Percentiles rank a stretch among this genome's conserved stretches.
These are phyloP conservation scores for Microdochium trichocladiopsis DNA, from an alignment of 2,329 filamentous ascomycete genomes.

Conservation along the genomic window DNA sequence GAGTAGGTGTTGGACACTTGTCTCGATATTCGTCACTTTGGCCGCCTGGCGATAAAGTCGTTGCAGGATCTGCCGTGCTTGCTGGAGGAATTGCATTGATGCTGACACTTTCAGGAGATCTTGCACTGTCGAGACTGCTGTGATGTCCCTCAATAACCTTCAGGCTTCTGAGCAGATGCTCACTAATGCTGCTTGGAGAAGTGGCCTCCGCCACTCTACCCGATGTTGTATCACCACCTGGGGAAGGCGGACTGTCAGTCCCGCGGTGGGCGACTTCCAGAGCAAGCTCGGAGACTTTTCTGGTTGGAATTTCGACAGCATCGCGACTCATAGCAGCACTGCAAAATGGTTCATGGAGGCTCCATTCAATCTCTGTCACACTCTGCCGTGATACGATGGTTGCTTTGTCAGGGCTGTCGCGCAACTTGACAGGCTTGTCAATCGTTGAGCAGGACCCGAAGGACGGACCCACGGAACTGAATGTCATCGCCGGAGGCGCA, in stretches of 20 bases:
- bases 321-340: neutral
- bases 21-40: neutral
- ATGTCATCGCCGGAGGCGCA: conserved; percentile 17
- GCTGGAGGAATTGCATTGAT: neutral
- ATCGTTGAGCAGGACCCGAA: conserved; percentile 9
- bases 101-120: neutral
- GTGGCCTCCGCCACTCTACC: neutral
- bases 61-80: neutral
- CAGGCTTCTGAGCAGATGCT: neutral
- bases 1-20: neutral
- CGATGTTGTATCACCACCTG: neutral
- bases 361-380: conserved; percentile 22
- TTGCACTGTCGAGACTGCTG: neutral
- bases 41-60: neutral
- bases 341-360: conserved; percentile 6
- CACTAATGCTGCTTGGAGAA: neutral
- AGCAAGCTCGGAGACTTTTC: neutral
- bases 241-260: neutral
- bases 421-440: neutral
- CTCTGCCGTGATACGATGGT: conserved; percentile 22
- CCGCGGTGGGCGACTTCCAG: neutral
- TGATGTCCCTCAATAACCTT: neutral
- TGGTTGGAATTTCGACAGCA: neutral
- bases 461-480: conserved; percentile 16
- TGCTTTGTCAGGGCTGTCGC: conserved; percentile 5